Evolutionary conservation across 768 basidiomycete species (phyloP).

Genomic region (Collybia nuda): DNA sequence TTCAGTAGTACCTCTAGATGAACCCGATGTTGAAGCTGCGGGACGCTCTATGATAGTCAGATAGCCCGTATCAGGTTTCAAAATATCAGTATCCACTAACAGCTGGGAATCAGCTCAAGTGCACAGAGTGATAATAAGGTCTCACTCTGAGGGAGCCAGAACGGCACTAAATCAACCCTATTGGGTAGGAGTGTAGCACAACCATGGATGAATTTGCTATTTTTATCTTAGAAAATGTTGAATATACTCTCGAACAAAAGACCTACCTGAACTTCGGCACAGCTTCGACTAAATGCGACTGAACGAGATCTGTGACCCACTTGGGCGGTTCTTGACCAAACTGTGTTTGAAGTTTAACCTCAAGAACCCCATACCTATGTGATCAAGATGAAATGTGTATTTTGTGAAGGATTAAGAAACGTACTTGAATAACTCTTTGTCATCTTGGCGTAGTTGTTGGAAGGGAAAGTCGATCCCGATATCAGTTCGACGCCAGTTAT

Average conservation of each 20-base stretch:
- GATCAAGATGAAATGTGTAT: neutral
- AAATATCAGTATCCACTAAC: slow-evolving; percentile 91
- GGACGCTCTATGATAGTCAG: slow-evolving; percentile 78
- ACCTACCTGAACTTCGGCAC: slow-evolving; percentile 94
- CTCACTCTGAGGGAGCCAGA: slow-evolving; percentile 95
- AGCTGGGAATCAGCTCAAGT: neutral
- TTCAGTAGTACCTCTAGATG: slow-evolving; percentile 47
- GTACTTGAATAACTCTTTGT: slow-evolving; percentile 91
- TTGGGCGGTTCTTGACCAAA: slow-evolving; percentile 92
- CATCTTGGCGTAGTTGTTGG: slow-evolving; percentile 65
- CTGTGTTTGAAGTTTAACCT: slow-evolving; percentile 97
- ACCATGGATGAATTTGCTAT: slow-evolving; percentile 93
- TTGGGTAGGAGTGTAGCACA: slow-evolving; percentile 91
- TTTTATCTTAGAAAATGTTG: slow-evolving; percentile 2
- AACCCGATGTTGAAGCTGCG: slow-evolving; percentile 28
- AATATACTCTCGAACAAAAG: neutral
- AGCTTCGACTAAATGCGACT: slow-evolving; percentile 93
- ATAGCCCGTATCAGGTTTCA: slow-evolving; percentile 86
- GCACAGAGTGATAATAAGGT: too few species aligned
- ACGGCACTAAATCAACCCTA: slow-evolving; percentile 94
- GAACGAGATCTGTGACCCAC: slow-evolving; percentile 97
- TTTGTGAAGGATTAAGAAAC: slow-evolving; percentile 13
- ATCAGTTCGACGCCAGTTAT: slow-evolving; percentile 95
- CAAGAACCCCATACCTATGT: slow-evolving; percentile 82
- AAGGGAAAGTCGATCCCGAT: slow-evolving; percentile 94